These are phyloP conservation scores for Pichia kudriavzevii DNA, from an alignment of 1,139 yeast species.

Conservation along the genomic window DNA sequence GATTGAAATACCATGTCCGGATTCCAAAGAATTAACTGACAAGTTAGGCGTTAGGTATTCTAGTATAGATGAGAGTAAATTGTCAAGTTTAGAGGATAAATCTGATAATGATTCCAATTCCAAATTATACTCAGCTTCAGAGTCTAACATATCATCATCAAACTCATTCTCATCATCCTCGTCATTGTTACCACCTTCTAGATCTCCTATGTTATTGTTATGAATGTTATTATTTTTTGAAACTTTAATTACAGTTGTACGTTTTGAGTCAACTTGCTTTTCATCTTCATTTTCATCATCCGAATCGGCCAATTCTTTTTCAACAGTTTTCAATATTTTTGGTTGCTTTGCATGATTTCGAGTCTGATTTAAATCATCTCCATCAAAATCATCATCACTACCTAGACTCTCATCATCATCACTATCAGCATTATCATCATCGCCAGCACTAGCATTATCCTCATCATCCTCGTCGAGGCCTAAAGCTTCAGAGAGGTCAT, in stretches of 20 bases:
- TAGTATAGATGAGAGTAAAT: slow-evolving; percentile 51
- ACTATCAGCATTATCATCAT: slow-evolving; percentile 35
- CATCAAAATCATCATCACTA: slow-evolving; percentile 23
- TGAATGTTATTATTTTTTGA: slow-evolving; percentile 2
- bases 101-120: slow-evolving; percentile 51
- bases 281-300: slow-evolving; percentile 24
- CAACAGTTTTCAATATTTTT: slow-evolving; percentile 24
- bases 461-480: slow-evolving; percentile 45
- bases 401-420: slow-evolving; percentile 26
- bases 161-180: slow-evolving; percentile 32
- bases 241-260: slow-evolving; percentile 5
- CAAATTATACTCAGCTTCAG: slow-evolving; percentile 29
- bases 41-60: slow-evolving; percentile 43
- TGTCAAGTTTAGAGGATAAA: slow-evolving; percentile 62
- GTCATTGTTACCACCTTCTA: slow-evolving; percentile 12
- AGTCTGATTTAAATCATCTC: no score
- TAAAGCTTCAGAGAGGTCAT: slow-evolving; percentile 47
- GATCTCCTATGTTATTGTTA: slow-evolving; percentile 15
- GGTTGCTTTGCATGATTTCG: slow-evolving; percentile 33
- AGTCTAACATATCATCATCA: slow-evolving; percentile 18
- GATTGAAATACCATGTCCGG: slow-evolving; percentile 64
- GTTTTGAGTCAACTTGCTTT: not conserved
- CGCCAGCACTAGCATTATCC: slow-evolving; percentile 24
- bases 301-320: slow-evolving; percentile 18
- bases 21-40: slow-evolving; percentile 42